These are phyloP conservation scores for Priceomyces haplophilus DNA, from an alignment of 805 yeast genomes.

Conservation along the genomic window DNA sequence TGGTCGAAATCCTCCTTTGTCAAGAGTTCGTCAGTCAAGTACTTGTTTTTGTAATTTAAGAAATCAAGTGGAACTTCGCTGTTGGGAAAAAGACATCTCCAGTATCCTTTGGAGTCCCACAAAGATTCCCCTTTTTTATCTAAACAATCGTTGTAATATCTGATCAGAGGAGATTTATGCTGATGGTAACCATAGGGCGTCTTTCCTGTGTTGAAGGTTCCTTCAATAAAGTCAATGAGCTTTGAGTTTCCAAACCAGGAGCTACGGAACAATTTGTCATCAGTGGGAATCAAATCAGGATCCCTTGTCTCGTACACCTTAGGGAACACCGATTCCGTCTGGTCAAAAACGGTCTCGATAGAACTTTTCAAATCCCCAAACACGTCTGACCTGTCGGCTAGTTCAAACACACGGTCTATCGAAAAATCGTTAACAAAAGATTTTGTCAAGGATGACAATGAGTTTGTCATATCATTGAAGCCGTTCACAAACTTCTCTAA, in stretches of 20 bases:
- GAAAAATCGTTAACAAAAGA: slow-evolving; percentile 22
- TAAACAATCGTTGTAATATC: slow-evolving; percentile 61
- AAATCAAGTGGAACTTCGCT: slow-evolving; percentile 31
- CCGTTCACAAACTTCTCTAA: slow-evolving; percentile 21
- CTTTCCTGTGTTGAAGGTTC: slow-evolving; percentile 17
- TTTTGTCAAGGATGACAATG: slow-evolving; percentile 24
- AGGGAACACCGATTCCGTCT: slow-evolving; percentile 13
- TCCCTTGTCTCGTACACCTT: slow-evolving; percentile 21
- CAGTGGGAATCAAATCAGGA: slow-evolving; percentile 1
- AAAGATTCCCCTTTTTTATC: slow-evolving; percentile 64
- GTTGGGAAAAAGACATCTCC: slow-evolving; percentile 87
- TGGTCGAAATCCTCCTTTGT: slow-evolving; percentile 60
- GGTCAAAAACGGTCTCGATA: background rate
- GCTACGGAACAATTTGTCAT: slow-evolving; percentile 5
- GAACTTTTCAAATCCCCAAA: slow-evolving; percentile 5
- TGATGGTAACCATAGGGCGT: slow-evolving; percentile 49
- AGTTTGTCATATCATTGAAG: slow-evolving; percentile 24
- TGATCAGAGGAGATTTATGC: slow-evolving; percentile 55
- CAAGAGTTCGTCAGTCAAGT: slow-evolving; percentile 31
- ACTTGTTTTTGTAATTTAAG: slow-evolving; percentile 23
- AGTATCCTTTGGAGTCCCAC: slow-evolving; percentile 83
- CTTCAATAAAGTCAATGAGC: slow-evolving; percentile 13
- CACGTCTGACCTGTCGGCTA: slow-evolving; percentile 7
- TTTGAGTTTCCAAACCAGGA: slow-evolving; percentile 1
- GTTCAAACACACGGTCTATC: slow-evolving; percentile 15